Evolutionary conservation across 345 rosid genomes (phyloP), one percentile per base, ranked within the genome.

Genomic region (Citrus reticulata): DNA sequence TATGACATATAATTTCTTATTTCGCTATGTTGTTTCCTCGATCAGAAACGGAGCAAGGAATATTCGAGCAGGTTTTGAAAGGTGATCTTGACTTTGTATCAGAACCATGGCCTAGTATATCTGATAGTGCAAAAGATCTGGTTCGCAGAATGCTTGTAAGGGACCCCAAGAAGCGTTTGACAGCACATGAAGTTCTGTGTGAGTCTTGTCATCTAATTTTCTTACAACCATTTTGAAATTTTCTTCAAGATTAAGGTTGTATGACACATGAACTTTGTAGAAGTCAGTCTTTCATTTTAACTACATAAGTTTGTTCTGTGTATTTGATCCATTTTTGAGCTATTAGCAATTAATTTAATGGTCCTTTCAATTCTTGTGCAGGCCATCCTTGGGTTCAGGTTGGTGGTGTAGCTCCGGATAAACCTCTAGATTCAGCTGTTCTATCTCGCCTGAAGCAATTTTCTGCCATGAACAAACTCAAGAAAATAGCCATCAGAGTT

Each of bases 351-450:
- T 32, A 63, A 63, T 37, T 74, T 67, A 2, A 29, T 17, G 25
- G 24, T 57, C 30, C 60, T 81, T 25, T 76, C 75, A 25, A 25
- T 78, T 68, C 69, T 76, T 67, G 51, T 42, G 61, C 86, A 96
- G 99, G 97, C 84, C 99, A 96, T 80, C 97, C 99, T 77, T 96
- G 99, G 99, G 92, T 93, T 65, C 85, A 91, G 88, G 90, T 85
- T 69, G 91, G 91, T 64, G 97, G 99, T 71, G 82, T 83, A 72
- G 98, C 99, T 55, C 97, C 94, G n/a, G 97, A 95, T 79, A 92
- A 83, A 81, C 99, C 98, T 87, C 91, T 95, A 40, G 97, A 96
- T 86, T 87, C 97, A 69, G 99, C 99, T 27, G 98, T 96, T 80
- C 79, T 94, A 25, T 86, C 87, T 75, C 97, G 98, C 70, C 80